Base-by-base conservation (phyloP, 805 yeast genomes). In the Debaryomyces maramus region DNA sequence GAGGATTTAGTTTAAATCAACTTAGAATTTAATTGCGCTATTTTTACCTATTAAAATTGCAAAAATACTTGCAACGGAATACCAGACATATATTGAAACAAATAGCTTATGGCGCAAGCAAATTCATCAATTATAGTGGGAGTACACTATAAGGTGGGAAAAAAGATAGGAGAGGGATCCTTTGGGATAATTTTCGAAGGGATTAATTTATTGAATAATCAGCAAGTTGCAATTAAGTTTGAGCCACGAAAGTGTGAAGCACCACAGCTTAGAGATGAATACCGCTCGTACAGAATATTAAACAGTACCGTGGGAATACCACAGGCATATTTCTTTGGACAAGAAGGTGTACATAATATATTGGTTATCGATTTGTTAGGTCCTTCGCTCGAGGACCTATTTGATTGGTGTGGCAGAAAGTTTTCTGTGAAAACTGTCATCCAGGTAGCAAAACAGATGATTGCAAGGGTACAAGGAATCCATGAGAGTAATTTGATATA, bases 181-280 rank as follows among this genome's bases (percentile, higher is more conserved):
- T 93, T 93, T 63, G 99, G 99, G 41, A 96, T 93, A 38, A 85
- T 93, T 44, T 93, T 93, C 61, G 98, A 93, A 69, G 99, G 99
- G 47, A 79, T 88, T 31, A 91, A 93, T 61, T 75, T 93, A 58
- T 80, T 93, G 53, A 91, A 89, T 69, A 90, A 90, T 50, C 84
- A 83, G 46, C 95, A 87, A 36, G 98, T 93, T 33, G 99, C 98
- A 29, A 91, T 93, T 63, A 93, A 93, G 66, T 93, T 93, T 54
- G 96, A 93, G 67, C 98, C 97, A 15, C 77, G 98, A 55, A 93
- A 90, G 61, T 83, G 95, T 27, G 99, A 93, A 55, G 97, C 98
- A 6, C 99, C 99, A 6, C 99, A 93, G 63, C 74, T 93, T 42
- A 79, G 97, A 55, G 99, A 93, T 63, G 99, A 93, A 66, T 93